Evolutionary conservation across 169 alveolate species (phyloP).

Genomic region (Eimeria acervulina): DNA sequence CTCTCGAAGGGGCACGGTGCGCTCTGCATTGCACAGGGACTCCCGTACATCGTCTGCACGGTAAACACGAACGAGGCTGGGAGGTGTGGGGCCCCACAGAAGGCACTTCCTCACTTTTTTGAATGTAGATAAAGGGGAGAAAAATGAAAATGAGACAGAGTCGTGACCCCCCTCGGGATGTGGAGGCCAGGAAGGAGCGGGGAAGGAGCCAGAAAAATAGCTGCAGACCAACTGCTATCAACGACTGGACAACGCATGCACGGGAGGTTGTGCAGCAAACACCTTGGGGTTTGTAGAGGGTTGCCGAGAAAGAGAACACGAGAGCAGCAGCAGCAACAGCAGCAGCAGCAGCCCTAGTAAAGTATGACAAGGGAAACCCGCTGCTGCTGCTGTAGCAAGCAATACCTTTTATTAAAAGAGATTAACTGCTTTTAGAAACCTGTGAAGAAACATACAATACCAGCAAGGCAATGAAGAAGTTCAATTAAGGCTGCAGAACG

Average conservation of each 20-base stretch:
- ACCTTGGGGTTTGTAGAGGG: neutral
- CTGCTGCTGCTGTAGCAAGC: neutral
- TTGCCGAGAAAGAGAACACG: neutral
- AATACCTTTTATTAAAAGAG: neutral
- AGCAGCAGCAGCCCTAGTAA: neutral
- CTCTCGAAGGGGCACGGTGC: neutral
- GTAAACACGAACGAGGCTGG: neutral
- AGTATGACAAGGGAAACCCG: neutral
- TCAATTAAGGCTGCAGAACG: neutral
- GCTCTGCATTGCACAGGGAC: neutral
- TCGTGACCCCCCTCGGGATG: neutral
- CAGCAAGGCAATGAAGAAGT: neutral
- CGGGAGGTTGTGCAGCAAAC: neutral
- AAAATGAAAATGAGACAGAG: neutral
- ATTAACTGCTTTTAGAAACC: neutral
- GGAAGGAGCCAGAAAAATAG: neutral
- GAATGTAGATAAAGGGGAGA: neutral
- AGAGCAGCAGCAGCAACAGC: neutral
- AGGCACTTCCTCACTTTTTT: neutral
- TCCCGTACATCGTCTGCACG: neutral
- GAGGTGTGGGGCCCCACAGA: slow-evolving; percentile 38
- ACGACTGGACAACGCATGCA: neutral
- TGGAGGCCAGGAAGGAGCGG: neutral
- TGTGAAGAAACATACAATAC: neutral
- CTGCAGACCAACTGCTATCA: neutral